Evolutionary conservation across 805 yeast species (phyloP), one percentile per base, ranked within the genome.

Genomic region (Candida odintsovae): DNA sequence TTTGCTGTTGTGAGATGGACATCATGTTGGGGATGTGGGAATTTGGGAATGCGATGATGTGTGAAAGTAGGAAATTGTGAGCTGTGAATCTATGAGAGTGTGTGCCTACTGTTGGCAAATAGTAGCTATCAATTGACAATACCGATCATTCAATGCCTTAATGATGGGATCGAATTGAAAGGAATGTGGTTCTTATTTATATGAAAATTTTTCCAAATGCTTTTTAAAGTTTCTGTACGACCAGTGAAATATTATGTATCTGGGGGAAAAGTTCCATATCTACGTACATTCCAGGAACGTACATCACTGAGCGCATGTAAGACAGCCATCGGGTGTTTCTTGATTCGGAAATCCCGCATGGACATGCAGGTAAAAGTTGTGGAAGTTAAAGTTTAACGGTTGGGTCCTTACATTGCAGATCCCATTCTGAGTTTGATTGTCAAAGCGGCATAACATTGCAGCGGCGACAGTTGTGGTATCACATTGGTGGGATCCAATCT

Each of bases 1-100:
- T 56, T 25, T 33, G 36, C 8, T 33, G 36, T 16, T 33, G 36
- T 8, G 18, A 33, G 36, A 33, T 33, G 20, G 20, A n/a, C 36
- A 36, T 36, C 44, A 41, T 41, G 18, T 3, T 35, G 44, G 25
- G 21, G n/a, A 21, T 19, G 3, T 16, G 3, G 23, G 38, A 36
- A 36, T 19, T 15, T 19, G 18, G n/a, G n/a, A n/a, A n/a, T n/a
- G n/a, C n/a, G n/a, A n/a, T 8, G 8, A n/a, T 16, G 37, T 11
- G 37, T n/a, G 37, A 6, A 19, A 16, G 15, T 16, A 16, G 21
- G 15, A 19, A 9, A 16, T 19, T 3, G 31, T 4, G n/a, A 13
- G 4, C 12, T 11, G 15, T 28, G 31, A 13, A 13, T 28, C 6
- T 28, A 28, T 28, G n/a, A 13, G 31, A 3, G 31, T 4, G n/a